These are phyloP conservation scores for Venturia oleaginea DNA, from an alignment of 2,329 filamentous ascomycete genomes.

Conservation along the genomic window DNA sequence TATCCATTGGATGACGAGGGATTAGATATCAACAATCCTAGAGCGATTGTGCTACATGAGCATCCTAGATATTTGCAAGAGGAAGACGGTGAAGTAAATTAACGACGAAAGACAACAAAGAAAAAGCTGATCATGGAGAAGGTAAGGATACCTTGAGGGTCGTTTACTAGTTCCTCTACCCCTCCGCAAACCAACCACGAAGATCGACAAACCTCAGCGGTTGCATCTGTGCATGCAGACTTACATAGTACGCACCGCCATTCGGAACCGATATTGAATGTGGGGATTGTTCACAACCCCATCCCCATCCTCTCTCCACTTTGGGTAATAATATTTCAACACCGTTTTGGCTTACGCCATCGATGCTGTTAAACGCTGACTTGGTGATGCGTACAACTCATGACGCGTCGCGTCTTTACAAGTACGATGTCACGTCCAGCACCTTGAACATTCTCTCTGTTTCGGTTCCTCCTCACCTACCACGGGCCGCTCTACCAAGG, in stretches of 20 bases:
- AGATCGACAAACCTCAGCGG: neutral
- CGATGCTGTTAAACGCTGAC: neutral
- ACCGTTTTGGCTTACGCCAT: neutral
- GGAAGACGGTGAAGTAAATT: neutral
- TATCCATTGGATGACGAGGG: neutral
- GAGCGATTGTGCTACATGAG: neutral
- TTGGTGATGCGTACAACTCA: too few relatives aligned
- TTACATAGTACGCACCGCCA: neutral
- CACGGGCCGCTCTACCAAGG: too few relatives aligned
- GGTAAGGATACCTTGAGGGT: neutral
- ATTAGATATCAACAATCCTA: neutral
- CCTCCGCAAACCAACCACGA: neutral
- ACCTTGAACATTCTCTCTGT: too few relatives aligned
- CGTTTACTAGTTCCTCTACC: neutral
- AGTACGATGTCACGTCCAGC: too few relatives aligned
- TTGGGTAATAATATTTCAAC: neutral
- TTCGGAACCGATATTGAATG: neutral
- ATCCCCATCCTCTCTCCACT: neutral
- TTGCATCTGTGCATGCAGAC: neutral
- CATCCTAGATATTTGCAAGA: neutral
- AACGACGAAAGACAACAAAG: neutral
- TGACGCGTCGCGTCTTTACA: too few relatives aligned
- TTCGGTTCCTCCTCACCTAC: too few relatives aligned
- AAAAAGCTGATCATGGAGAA: neutral
- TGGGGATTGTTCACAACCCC: neutral